Percentiles rank a stretch among this genome's conserved stretches.
These are phyloP conservation scores for Ophiocordyceps robertsii DNA, from an alignment of 2,329 filamentous ascomycete genomes.

Conservation along the genomic window DNA sequence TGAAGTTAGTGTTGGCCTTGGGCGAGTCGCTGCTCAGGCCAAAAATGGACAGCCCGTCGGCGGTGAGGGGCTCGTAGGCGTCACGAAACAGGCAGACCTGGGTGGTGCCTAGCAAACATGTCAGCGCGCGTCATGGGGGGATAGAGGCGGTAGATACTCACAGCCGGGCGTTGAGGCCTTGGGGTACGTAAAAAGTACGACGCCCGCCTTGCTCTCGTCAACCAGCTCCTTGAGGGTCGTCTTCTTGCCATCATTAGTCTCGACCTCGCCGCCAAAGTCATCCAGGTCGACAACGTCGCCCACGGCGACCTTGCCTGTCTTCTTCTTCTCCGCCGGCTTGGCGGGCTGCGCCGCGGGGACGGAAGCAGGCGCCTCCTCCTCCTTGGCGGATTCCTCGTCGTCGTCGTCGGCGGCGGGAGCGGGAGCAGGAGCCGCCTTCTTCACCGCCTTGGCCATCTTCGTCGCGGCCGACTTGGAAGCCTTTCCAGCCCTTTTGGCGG, in stretches of 20 bases:
- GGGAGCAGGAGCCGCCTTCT: constrained; percentile 1
- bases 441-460: constrained; percentile 11
- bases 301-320: constrained; percentile 29
- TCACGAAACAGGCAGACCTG: constrained; percentile 93
- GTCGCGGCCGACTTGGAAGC: constrained; percentile 18
- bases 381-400: constrained; percentile 9
- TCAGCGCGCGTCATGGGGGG: constrained; percentile 1
- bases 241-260: constrained; percentile 73
- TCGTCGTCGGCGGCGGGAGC: constrained; percentile 13
- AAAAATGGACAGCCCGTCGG: constrained; percentile 73
- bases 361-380: constrained; percentile 11
- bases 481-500: constrained; percentile 23
- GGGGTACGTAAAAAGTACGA: constrained; percentile 91
- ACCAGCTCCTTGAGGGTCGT: constrained; percentile 71
- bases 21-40: constrained; percentile 79
- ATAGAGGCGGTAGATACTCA: constrained; percentile 35
- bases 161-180: constrained; percentile 90
- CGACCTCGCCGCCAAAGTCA: constrained; percentile 56
- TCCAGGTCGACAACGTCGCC: constrained; percentile 44
- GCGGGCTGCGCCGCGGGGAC: constrained; percentile 17
- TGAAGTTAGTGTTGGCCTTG: constrained; percentile 87
- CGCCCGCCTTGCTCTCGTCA: constrained; percentile 68
- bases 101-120: constrained; percentile 56
- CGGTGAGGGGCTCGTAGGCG: constrained; percentile 60
- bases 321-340: constrained; percentile 17